Evolutionary conservation across 306 rosid genomes (phyloP), one percentile per base, ranked within the genome.

Genomic region (Prunus fruticosa): DNA sequence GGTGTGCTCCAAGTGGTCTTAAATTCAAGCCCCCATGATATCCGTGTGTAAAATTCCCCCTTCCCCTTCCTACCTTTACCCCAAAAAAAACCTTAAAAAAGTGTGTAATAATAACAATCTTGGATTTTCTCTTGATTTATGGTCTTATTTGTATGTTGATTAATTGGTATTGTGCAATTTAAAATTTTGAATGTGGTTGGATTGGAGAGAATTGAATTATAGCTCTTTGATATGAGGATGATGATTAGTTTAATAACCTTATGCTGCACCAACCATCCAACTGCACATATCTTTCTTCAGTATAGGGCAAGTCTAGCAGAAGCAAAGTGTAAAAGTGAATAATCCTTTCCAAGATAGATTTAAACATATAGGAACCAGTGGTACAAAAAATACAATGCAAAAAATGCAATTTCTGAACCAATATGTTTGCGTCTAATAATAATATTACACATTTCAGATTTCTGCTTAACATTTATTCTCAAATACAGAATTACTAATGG

Each of bases 381-480:
- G 30, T 56, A 41, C 72, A 30, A 79, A 70, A 69, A 50, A 47
- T 64, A 45, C 72, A 75, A 51, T 50, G 32, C 30, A 60, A 30
- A 43, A 25, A 25, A 2, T 30, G 52, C 64, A 69, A 45, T 43
- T 54, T 52, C 54, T 75, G 69, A 70, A 63, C 74, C 70, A 69
- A 43, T 49, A 63, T 23, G 11, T 53, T 50, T 49, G 4, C 7
- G 75, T 74, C 34, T 38, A 63, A 30, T 52, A 63, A 46, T 62
- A 6, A 49, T 45, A 62, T 22, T 64, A 75, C 84, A 80, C 14
- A 70, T 64, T 27, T 41, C 15, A 43, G 27, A 46, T 22, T 76
- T 71, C 27, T 23, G 66, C 74, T 62, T 10, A 47, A 7, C 28
- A 60, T 70, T 53, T 72, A 72, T 67, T 79, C 73, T 45, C 62